A percentile compares a stretch with the other conserved stretches of the same genome.
Conservation (phyloP, 2,329 filamentous ascomycete species). For the Arthrobotrys entomopaga region DNA sequence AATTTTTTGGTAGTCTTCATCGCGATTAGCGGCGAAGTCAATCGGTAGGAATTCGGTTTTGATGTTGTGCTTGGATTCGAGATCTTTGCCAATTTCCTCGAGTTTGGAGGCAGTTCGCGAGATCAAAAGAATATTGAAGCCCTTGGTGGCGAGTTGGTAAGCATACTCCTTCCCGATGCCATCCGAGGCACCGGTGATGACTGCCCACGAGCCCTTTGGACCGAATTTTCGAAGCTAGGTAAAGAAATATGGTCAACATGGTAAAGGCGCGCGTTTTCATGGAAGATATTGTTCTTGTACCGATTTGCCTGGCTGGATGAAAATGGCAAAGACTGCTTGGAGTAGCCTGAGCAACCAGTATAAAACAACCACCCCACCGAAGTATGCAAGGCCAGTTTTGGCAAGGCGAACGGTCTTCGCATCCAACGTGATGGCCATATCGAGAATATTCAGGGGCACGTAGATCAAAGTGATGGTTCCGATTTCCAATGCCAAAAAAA, state of each 20-base stretch:
- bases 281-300: conserved; percentile 60
- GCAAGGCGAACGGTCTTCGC: conserved; percentile 36
- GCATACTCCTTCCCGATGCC: conserved; percentile 97
- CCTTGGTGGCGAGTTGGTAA: conserved; percentile 84
- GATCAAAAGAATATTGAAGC: conserved; percentile 93
- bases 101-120: conserved; percentile 96
- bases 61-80: conserved; percentile 76
- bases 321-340: conserved; percentile 43
- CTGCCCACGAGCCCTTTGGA: conserved; percentile 89
- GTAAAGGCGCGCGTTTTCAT: conserved; percentile 14
- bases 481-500: conserved; percentile 14
- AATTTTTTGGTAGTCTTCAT: conserved; percentile 81
- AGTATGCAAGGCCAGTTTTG: conserved; percentile 49
- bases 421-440: conserved; percentile 44
- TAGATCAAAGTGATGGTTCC: conserved; percentile 1
- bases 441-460: conserved; percentile 19
- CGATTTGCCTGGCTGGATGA: conserved; percentile 63
- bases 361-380: conserved; percentile 50
- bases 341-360: conserved; percentile 38
- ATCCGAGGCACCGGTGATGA: conserved; percentile 94
- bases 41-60: conserved; percentile 84
- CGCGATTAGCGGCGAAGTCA: conserved; percentile 85
- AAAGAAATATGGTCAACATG: conserved; percentile 3
- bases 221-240: conserved; percentile 86
- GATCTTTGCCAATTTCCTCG: conserved; percentile 77